Conservation (phyloP, 768 basidiomycete species). For the Rhodotorula paludigena region DNA sequence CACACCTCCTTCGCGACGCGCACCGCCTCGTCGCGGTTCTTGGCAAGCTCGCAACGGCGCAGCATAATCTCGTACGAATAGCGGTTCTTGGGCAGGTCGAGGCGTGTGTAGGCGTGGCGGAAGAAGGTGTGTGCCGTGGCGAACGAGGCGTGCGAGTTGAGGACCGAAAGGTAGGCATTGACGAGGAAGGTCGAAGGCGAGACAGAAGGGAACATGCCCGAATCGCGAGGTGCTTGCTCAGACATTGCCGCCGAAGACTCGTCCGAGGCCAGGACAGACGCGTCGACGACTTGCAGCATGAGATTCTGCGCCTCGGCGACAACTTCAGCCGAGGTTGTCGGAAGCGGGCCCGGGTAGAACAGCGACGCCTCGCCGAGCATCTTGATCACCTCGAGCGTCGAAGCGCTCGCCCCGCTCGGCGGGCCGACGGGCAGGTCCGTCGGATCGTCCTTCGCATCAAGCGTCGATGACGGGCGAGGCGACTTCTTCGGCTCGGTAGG, state of each 20-base stretch:
- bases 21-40: constrained; percentile 53
- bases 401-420: not conserved
- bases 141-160: constrained; percentile 59
- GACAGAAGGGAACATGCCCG: constrained; percentile 50
- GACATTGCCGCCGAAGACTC: not conserved
- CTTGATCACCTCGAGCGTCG: constrained; percentile 7
- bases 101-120: constrained; percentile 53
- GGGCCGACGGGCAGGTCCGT: not conserved
- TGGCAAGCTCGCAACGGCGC: constrained; percentile 57
- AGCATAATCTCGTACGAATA: constrained; percentile 63
- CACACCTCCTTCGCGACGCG: constrained; percentile 62
- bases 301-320: constrained; percentile 30
- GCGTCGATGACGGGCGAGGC: constrained; percentile 3
- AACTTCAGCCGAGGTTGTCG: constrained; percentile 22
- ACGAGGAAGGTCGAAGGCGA: constrained; percentile 60
- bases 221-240: not conserved
- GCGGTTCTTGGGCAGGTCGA: constrained; percentile 53
- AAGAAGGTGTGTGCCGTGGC: constrained; percentile 55
- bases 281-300: constrained; percentile 25
- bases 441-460: constrained; percentile 17
- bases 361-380: constrained; percentile 32
- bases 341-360: constrained; percentile 36
- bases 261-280: not conserved
- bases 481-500: too few relatives aligned
- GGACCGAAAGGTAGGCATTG: constrained; percentile 75